These are phyloP conservation scores for Diaporthe sp. DNA, from an alignment of 2,329 filamentous ascomycete genomes.

Conservation along the genomic window DNA sequence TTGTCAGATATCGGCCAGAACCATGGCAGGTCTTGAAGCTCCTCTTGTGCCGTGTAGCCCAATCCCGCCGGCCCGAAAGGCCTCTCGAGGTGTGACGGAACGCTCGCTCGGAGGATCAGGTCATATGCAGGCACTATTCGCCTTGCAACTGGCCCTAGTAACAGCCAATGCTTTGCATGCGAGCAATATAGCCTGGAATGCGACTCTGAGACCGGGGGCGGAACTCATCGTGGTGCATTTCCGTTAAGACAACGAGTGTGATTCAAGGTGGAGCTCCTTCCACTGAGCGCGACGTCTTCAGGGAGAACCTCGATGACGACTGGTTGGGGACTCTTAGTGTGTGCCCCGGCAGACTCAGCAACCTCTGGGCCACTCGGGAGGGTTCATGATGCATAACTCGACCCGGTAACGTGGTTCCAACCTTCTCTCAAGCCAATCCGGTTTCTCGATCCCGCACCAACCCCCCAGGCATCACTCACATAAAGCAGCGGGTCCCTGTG, in stretches of 20 bases:
- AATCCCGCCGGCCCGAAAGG: background rate
- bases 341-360: constrained; percentile 26
- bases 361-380: constrained; percentile 16
- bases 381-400: constrained; percentile 24
- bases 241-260: constrained; percentile 11
- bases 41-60: background rate
- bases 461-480: background rate
- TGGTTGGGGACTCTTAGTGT: constrained; percentile 17
- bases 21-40: background rate
- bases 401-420: constrained; percentile 24
- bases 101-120: background rate
- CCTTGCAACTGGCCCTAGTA: background rate
- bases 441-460: background rate
- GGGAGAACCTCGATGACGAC: constrained; percentile 15
- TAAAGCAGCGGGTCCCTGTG: constrained; percentile 23
- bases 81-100: background rate
- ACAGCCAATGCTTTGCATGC: constrained; percentile 10
- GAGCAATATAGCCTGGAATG: background rate
- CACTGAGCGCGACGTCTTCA: constrained; percentile 15
- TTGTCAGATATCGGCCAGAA: background rate
- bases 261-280: constrained; percentile 21
- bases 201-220: constrained; percentile 2
- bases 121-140: constrained; percentile 9
- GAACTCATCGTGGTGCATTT: constrained; percentile 22
- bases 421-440: constrained; percentile 29